Base-by-base conservation (phyloP, 1,139 yeast species). In the Meyerozyma carpophila region DNA sequence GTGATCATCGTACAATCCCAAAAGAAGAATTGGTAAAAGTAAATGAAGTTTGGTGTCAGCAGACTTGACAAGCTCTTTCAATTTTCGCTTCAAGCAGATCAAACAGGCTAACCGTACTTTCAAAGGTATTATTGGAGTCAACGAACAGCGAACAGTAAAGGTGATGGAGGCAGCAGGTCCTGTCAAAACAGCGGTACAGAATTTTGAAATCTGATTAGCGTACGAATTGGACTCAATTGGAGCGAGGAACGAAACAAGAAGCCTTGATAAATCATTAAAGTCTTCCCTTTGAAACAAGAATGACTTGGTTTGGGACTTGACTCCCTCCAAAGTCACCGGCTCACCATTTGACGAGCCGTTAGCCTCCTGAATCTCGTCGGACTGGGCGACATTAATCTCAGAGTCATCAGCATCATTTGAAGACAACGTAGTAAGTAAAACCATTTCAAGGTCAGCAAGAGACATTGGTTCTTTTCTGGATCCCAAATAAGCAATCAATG, bases 401-500 rank as follows among this genome's bases (percentile, higher is more conserved):
- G 54, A 52, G 36, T 50, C 56, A 14, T 37, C 57, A 32, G 59
- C 52, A 18, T 61, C 63, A 27, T 62, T 45, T 7, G 44, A 46
- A 4, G 54, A 53, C 45, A 84, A 66, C 1, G 89, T 81, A 1
- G 83, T 71, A 66, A 86, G 84, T 42, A 87, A 66, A 47, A 75
- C 70, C 71, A 87, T 76, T 63, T 88, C 96, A 51, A 88, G 73
- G 11, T 77, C 72, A 34, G 77, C 77, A 18, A 83, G 51, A 24
- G 53, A 25, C 39, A 34, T 65, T 37, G 79, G 51, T 24, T 66
- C 62, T 24, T 67, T 50, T 37, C 54, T 47, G 1, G 65, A 59
- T 4, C 62, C 58, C 49, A 85, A 65, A 9, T 68, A 62, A 11
- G 64, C 55, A 11, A 66, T 41, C 45, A 85, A 76, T 29, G 69